Percentiles rank a stretch among this genome's conserved stretches.
Conservation (phyloP, 306 rosid species). For the Vachellia pachyceras region DNA sequence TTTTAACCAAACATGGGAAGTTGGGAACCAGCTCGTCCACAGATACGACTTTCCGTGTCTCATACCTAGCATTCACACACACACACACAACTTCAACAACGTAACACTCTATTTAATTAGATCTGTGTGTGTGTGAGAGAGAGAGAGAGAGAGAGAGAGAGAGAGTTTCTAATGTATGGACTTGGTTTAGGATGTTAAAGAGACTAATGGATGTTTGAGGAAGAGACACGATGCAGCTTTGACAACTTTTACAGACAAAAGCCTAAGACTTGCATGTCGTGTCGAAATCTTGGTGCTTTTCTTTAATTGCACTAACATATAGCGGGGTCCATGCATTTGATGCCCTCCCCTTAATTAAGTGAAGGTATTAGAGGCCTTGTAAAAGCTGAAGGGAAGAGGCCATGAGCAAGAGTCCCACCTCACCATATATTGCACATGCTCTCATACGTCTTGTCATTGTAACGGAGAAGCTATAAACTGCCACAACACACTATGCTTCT, state of each 20-base stretch:
- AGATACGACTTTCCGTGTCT: slow-evolving; percentile 1
- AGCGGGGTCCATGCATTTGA: slow-evolving; percentile 21
- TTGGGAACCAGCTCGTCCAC: slow-evolving; percentile 22
- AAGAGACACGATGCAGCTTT: slow-evolving; percentile 26
- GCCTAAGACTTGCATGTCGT: slow-evolving; percentile 2
- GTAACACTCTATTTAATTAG: too few relatives aligned
- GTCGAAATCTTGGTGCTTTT: slow-evolving; percentile 28
- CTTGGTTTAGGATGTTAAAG: background rate
- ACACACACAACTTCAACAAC: too few relatives aligned
- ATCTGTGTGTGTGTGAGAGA: too few relatives aligned
- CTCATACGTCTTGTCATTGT: slow-evolving; percentile 46
- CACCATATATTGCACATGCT: slow-evolving; percentile 29
- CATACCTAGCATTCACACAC: background rate
- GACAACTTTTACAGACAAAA: slow-evolving; percentile 36
- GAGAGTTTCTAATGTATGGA: too few relatives aligned
- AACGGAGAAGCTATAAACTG: slow-evolving; percentile 22
- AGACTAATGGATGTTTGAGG: slow-evolving; percentile 4
- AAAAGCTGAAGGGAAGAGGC: slow-evolving; percentile 27
- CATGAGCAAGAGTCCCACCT: background rate
- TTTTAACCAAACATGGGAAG: slow-evolving; percentile 40
- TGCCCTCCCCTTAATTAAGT: background rate
- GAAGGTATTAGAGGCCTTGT: background rate
- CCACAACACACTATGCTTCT: slow-evolving; percentile 26
- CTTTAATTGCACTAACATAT: slow-evolving; percentile 3
- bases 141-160: too few relatives aligned